These are phyloP conservation scores for Fusarium sp. DNA, from an alignment of 2,329 filamentous ascomycete species.

Conservation along the genomic window DNA sequence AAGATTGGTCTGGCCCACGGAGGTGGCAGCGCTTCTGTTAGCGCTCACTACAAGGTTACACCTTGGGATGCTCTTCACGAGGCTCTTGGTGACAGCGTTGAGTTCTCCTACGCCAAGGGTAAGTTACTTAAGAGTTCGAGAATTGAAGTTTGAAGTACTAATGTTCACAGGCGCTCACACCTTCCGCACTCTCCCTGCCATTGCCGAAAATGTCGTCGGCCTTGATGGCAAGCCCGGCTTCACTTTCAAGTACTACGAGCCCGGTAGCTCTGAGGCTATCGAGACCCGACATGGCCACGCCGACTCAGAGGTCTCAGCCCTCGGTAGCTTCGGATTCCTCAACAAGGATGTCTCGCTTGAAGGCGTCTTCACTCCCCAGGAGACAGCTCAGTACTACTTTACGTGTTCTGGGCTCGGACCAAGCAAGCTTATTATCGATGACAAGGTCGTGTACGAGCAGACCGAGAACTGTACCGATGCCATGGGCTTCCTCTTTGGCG, in stretches of 20 bases:
- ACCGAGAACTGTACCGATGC: constrained; percentile 47
- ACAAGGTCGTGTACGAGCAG: constrained; percentile 48
- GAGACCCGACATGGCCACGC: constrained; percentile 40
- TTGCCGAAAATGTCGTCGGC: constrained; percentile 45
- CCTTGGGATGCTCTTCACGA: constrained; percentile 49
- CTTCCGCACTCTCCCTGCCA: constrained; percentile 39
- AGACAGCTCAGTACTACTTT: constrained; percentile 49
- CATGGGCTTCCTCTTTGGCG: constrained; percentile 52
- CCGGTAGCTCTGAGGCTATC: constrained; percentile 40
- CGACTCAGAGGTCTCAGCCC: constrained; percentile 41
- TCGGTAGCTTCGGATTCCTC: constrained; percentile 36
- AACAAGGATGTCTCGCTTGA: constrained; percentile 47
- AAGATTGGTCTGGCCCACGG: constrained; percentile 51
- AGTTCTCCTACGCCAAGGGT: constrained; percentile 48
- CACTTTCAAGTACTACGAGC: constrained; percentile 47
- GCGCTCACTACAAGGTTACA: constrained; percentile 51
- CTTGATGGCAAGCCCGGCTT: constrained; percentile 50
- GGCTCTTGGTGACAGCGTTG: constrained; percentile 41
- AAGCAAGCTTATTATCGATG: constrained; percentile 47
- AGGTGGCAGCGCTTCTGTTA: constrained; percentile 53
- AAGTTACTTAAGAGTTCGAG: constrained; percentile 3
- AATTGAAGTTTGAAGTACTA: neutral
- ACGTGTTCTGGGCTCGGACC: constrained; percentile 48
- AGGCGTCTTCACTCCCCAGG: constrained; percentile 47
- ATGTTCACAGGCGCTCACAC: constrained; percentile 41